phyloP scores from a whole-genome alignment of 352 stramenopile genomes.

The Pythium periplocum region DNA sequence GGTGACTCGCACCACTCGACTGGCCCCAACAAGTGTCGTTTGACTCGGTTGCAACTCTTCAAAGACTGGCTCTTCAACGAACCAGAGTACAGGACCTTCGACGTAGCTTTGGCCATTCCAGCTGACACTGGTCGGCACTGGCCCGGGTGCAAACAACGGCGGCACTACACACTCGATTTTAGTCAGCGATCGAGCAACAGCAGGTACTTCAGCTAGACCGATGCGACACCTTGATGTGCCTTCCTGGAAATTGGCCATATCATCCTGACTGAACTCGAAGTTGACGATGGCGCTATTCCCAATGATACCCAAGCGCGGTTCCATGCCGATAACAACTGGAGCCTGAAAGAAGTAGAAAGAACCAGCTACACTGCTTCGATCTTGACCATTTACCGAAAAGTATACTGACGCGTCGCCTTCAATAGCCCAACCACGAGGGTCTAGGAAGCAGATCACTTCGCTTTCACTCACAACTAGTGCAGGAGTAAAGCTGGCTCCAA shows the following conservation, averaged over 20 bases:
- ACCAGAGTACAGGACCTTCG: constrained; percentile 1
- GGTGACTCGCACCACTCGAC: constrained; percentile 18
- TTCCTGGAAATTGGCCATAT: no score
- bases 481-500: constrained; percentile 5
- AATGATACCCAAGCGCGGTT: background rate
- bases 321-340: background rate
- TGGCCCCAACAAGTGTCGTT: background rate
- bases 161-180: constrained; percentile 1
- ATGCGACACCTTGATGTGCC: constrained; percentile 5
- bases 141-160: background rate
- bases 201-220: background rate
- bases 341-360: constrained; percentile 5
- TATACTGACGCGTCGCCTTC: background rate
- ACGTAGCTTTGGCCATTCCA: constrained; percentile 16
- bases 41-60: background rate
- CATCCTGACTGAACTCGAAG: no score
- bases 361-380: background rate
- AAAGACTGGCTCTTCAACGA: constrained; percentile 8
- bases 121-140: constrained; percentile 1
- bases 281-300: no score
- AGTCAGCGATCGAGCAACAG: background rate
- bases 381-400: constrained; percentile 11
- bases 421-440: constrained; percentile 6
- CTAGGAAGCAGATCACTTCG: constrained; percentile 10
- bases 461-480: constrained; percentile 4